Percentiles rank a stretch among this genome's conserved stretches.
These are phyloP conservation scores for Candida albicans DNA, from an alignment of 1,139 yeast genomes.

Conservation along the genomic window DNA sequence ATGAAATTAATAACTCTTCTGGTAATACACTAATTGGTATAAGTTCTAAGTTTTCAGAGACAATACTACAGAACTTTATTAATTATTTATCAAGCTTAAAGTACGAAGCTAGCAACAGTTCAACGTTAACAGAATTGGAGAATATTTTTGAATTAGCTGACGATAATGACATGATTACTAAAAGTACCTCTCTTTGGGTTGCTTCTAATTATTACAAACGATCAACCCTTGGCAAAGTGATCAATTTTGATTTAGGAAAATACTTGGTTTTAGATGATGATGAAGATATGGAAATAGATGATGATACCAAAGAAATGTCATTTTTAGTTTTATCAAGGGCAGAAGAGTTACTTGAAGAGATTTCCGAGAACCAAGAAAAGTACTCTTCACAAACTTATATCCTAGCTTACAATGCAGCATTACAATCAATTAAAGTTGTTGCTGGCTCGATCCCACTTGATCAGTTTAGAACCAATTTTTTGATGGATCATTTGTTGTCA, in stretches of 20 bases:
- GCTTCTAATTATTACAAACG: conserved; percentile 20
- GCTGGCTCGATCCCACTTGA: conserved; percentile 23
- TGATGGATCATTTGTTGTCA: conserved; percentile 35
- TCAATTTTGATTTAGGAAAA: conserved; percentile 26
- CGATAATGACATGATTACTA: conserved; percentile 9
- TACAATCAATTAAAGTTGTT: conserved; percentile 31
- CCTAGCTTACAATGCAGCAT: conserved; percentile 29
- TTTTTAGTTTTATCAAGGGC: conserved; percentile 27
- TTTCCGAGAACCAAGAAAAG: conserved; percentile 14
- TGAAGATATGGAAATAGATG: conserved; percentile 7
- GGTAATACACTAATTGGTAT: conserved; percentile 7
- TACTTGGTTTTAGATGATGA: conserved; percentile 23
- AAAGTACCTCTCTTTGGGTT: conserved; percentile 31
- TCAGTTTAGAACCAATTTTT: conserved; percentile 32
- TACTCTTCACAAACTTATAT: neutral
- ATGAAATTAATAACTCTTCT: neutral
- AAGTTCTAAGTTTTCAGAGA: conserved; percentile 18
- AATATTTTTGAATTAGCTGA: conserved; percentile 13
- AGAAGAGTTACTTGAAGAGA: conserved; percentile 23
- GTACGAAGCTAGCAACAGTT: neutral
- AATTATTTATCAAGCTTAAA: conserved; percentile 15
- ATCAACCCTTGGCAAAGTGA: conserved; percentile 2
- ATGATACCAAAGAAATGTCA: conserved; percentile 17
- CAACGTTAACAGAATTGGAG: conserved; percentile 16
- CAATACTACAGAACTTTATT: conserved; percentile 16